Conservation (phyloP, 1,284 basidiomycete genomes). For the Cerrena zonata region DNA sequence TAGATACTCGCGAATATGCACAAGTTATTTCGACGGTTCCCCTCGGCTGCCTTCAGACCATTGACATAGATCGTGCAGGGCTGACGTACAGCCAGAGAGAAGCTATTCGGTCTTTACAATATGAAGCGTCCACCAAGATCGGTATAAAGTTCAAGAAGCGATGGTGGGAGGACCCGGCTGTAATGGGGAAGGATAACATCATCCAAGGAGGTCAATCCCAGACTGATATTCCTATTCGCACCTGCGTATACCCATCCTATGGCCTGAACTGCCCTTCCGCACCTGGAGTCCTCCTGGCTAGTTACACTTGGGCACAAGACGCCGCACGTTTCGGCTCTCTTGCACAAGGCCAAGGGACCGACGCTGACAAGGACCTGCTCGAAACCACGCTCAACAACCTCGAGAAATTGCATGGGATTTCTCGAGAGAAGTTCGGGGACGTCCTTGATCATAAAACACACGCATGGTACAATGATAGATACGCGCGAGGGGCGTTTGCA, state of each 20-base stretch:
- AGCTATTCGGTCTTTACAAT: not conserved
- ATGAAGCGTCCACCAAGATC: not conserved
- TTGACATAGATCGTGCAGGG: constrained; percentile 20
- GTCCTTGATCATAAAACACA: constrained; percentile 14
- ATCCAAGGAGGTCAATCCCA: not conserved
- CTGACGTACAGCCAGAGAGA: constrained; percentile 6
- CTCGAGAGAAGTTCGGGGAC: constrained; percentile 2
- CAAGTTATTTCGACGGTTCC: constrained; percentile 30
- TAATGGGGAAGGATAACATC: constrained; percentile 1
- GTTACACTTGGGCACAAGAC: constrained; percentile 22
- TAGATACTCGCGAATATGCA: constrained; percentile 11
- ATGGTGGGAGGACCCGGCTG: not conserved
- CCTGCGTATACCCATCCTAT: no score
- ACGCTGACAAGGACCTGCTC: constrained; percentile 10
- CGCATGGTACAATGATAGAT: constrained; percentile 15
- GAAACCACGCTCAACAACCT: constrained; percentile 18
- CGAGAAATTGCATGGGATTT: constrained; percentile 18
- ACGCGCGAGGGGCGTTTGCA: constrained; percentile 20
- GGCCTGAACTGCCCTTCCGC: constrained; percentile 28
- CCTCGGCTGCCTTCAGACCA: constrained; percentile 19
- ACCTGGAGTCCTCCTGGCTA: constrained; percentile 17
- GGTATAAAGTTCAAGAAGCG: no score
- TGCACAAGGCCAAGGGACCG: not conserved
- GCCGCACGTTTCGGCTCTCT: constrained; percentile 17
- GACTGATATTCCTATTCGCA: constrained; percentile 19